phyloP scores from a whole-genome alignment of 2,329 filamentous ascomycete species.

The Pseudocercospora macadamiae region DNA sequence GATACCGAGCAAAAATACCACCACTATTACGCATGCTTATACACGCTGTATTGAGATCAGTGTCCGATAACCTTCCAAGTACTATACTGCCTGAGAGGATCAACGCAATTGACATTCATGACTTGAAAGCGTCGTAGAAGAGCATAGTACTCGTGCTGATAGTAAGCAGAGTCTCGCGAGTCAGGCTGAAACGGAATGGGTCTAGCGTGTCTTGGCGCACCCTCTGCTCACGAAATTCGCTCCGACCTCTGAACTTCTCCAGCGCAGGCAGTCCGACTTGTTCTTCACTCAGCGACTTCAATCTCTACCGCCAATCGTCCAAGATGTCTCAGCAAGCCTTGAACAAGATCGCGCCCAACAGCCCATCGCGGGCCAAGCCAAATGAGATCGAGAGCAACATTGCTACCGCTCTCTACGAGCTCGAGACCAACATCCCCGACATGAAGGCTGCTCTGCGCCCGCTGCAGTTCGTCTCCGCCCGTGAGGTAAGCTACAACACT shows the following conservation, averaged over 20 bases:
- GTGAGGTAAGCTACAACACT: constrained; percentile 81
- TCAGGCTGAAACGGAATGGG: too few relatives aligned
- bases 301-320: constrained; percentile 29
- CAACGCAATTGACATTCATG: too few relatives aligned
- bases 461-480: constrained; percentile 97
- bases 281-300: neutral
- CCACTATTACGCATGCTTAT: neutral
- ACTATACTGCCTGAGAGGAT: too few relatives aligned
- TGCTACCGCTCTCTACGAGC: constrained; percentile 95
- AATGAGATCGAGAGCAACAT: constrained; percentile 98
- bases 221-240: too few relatives aligned
- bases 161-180: too few relatives aligned
- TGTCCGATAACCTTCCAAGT: too few relatives aligned
- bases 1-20: constrained; percentile 10
- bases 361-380: constrained; percentile 91
- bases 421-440: constrained; percentile 99
- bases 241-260: neutral
- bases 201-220: neutral
- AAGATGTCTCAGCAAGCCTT: constrained; percentile 70
- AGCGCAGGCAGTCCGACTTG: neutral
- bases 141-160: too few relatives aligned
- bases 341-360: constrained; percentile 99
- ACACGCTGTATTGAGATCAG: neutral
- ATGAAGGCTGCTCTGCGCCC: constrained; percentile 94
- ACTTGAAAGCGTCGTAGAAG: too few relatives aligned